Base-by-base conservation (phyloP, 2,329 filamentous ascomycete genomes). In the Pezizomycotina sp. region DNA sequence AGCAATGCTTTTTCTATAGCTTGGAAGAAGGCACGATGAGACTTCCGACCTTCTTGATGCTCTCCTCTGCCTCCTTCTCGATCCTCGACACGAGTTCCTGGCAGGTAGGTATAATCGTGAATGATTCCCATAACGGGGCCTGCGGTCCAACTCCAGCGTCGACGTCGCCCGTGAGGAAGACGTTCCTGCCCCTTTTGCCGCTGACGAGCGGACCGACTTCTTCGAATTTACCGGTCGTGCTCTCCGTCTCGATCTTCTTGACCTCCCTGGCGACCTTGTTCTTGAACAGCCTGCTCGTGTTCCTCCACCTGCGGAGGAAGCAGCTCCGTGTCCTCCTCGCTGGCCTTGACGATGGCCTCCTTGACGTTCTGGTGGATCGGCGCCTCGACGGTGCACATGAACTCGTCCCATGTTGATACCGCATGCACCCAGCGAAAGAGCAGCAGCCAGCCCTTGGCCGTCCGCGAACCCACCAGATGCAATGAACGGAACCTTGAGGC, bases 331-430 rank as follows among this genome's bases (percentile, higher is more conserved):
- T 95, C 82, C 14, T 78, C 83, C 65, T 98, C 89, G 46, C 82
- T 68, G 1, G 84, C 79, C 36, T 72, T 68, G 32, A 93, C 83
- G 53, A 98, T 98, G 49, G 78, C 68, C 58, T 91, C 68, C 68
- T 98, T 98, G 63, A 98, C 82, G 49, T 92, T 92, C 31, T 71
- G 57, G 61, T 98, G 89, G 47, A 98, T 79, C 1, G 89, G 89
- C 10, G 84, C 75, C 60, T 95, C 89, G 27, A 86, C 66, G 0
- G 89, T 95, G 62, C 78, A 86, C 80, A 98, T 91, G 64, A 95
- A 98, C 26, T 89, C 68, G 6, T 39, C 89, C 89, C 89, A 98
- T 98, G 62, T 98, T 98, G 61, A 95, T 75, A 46, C 89, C 89
- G 56, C 81, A 80, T 0, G 89, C 89, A 22, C 89, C 89, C 8